These are phyloP conservation scores for Cyclotella sp. DNA, from an alignment of 108 stramenopile genomes.

Conservation along the genomic window DNA sequence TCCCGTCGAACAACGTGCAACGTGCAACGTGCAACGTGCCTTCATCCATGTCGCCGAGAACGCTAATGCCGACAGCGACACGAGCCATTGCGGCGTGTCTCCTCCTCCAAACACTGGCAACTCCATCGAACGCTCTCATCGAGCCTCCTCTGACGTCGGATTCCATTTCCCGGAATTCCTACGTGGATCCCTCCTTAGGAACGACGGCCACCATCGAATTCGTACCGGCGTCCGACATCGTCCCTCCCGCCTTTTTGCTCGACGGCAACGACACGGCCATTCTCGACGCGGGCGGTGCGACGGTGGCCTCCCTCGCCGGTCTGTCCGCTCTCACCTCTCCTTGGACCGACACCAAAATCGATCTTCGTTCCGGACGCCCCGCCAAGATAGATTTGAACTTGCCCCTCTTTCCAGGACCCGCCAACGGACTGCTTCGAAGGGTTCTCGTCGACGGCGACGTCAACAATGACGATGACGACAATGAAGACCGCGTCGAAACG, in stretches of 20 bases:
- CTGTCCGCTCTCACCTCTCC: neutral
- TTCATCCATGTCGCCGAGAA: too few relatives aligned
- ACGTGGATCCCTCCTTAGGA: neutral
- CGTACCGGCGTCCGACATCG: neutral
- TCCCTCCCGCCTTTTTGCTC: neutral
- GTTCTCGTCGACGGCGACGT: neutral
- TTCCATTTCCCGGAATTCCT: constrained; percentile 4
- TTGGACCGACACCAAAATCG: neutral
- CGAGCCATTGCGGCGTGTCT: too few relatives aligned
- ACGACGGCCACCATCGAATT: neutral
- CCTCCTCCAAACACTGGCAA: neutral
- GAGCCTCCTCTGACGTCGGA: neutral
- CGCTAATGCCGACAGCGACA: too few relatives aligned
- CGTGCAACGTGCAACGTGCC: too few relatives aligned
- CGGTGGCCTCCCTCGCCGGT: neutral
- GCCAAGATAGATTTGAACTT: neutral
- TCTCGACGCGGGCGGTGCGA: too few relatives aligned
- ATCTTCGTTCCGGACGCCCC: constrained; percentile 9
- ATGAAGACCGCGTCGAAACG: neutral
- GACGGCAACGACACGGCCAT: neutral
- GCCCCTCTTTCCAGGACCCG: constrained; percentile 14
- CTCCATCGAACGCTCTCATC: neutral
- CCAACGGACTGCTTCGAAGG: constrained; percentile 8
- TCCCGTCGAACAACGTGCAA: too few relatives aligned
- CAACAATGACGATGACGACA: neutral